phyloP scores from a whole-genome alignment of 2,329 filamentous ascomycete species.

The Botrytis aclada region DNA sequence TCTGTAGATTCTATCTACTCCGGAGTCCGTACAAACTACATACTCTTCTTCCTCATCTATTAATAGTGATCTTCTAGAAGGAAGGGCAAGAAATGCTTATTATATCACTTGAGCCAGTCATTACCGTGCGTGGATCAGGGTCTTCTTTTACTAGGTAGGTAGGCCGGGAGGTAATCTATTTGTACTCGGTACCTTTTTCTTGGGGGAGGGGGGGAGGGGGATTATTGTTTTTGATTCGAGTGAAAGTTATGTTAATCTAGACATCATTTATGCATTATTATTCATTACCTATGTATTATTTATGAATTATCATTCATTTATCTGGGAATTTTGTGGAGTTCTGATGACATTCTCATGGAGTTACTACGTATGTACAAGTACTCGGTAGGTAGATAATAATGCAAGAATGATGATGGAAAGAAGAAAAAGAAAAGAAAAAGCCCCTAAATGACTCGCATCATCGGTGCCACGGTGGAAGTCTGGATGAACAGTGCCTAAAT shows the following conservation, averaged over 20 bases:
- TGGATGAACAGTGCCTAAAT: background rate
- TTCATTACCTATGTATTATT: background rate
- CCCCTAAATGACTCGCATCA: constrained; percentile 18
- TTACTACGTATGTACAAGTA: too few species aligned
- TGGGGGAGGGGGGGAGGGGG: too few species aligned
- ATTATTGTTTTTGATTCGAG: background rate
- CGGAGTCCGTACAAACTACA: background rate
- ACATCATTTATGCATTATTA: background rate
- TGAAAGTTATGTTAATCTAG: background rate
- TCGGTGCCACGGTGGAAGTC: background rate
- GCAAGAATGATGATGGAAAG: background rate
- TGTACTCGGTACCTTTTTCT: background rate
- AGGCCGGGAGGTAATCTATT: background rate
- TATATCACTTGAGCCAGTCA: background rate
- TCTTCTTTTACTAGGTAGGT: background rate
- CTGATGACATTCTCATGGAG: background rate
- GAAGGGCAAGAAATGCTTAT: background rate
- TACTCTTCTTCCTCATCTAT: background rate
- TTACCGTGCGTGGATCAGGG: background rate
- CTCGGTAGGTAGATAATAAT: background rate
- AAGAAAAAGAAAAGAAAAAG: background rate
- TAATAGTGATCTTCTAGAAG: background rate
- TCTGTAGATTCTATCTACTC: background rate
- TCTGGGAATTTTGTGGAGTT: background rate
- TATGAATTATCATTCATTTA: background rate